These are phyloP conservation scores for Paecilomyces dactylethromorphus DNA, from an alignment of 2,329 filamentous ascomycete genomes.

Conservation along the genomic window DNA sequence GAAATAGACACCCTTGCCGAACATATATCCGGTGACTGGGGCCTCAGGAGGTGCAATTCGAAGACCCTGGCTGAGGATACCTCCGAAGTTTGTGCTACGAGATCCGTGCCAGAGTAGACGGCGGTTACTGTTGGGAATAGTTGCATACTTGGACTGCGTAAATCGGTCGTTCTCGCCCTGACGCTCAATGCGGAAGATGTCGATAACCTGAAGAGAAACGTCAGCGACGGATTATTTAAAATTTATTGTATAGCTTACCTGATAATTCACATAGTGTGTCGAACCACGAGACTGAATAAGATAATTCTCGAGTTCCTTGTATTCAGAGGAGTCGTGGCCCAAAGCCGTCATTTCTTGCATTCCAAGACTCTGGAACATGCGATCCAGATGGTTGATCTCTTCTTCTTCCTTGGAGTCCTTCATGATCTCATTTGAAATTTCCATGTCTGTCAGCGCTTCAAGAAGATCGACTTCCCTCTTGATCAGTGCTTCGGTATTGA, in stretches of 20 bases:
- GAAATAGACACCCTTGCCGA: slow-evolving; percentile 83
- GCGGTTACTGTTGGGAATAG: slow-evolving; percentile 54
- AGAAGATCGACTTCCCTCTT: slow-evolving; percentile 74
- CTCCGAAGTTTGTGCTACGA: slow-evolving; percentile 74
- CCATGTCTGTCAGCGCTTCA: slow-evolving; percentile 78
- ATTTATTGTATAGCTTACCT: slow-evolving; percentile 11
- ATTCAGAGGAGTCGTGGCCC: slow-evolving; percentile 55
- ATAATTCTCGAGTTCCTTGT: slow-evolving; percentile 58
- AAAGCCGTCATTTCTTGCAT: slow-evolving; percentile 72
- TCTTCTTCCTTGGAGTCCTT: slow-evolving; percentile 54
- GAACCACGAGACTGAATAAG: slow-evolving; percentile 58
- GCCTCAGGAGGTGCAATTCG: slow-evolving; percentile 79
- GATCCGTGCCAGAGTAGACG: slow-evolving; percentile 85
- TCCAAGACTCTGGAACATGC: slow-evolving; percentile 63
- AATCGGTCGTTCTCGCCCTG: slow-evolving; percentile 66
- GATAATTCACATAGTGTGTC: slow-evolving; percentile 53
- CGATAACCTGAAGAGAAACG: slow-evolving; percentile 44
- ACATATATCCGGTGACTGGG: slow-evolving; percentile 76
- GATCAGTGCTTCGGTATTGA: slow-evolving; percentile 50
- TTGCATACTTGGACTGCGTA: slow-evolving; percentile 48
- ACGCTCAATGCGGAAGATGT: slow-evolving; percentile 80
- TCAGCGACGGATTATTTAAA: slow-evolving; percentile 7
- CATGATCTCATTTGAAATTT: slow-evolving; percentile 71
- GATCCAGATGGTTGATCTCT: slow-evolving; percentile 60
- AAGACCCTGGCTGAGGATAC: slow-evolving; percentile 79